phyloP scores from a whole-genome alignment of 2,329 filamentous ascomycete genomes.

The Phyllosticta citrichinensis region DNA sequence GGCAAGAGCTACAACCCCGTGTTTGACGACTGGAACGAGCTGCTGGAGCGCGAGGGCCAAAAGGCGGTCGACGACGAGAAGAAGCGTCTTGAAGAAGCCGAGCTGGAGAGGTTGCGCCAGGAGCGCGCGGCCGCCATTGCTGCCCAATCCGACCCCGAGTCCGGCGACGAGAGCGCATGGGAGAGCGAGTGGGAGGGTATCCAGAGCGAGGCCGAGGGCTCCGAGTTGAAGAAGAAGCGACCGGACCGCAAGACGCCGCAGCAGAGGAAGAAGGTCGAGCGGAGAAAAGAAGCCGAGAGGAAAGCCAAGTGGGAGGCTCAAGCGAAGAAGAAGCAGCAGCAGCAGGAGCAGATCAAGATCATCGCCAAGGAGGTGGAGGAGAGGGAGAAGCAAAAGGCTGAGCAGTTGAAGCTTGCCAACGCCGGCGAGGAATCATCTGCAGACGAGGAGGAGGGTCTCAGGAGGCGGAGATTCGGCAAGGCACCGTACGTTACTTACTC shows the following conservation, averaged over 20 bases:
- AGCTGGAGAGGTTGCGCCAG: slow-evolving; percentile 55
- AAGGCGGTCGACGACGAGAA: slow-evolving; percentile 72
- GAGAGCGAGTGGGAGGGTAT: slow-evolving; percentile 67
- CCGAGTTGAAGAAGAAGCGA: slow-evolving; percentile 60
- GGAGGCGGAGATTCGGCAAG: slow-evolving; percentile 62
- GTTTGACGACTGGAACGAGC: slow-evolving; percentile 74
- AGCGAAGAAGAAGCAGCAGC: slow-evolving; percentile 61
- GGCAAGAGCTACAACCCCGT: slow-evolving; percentile 89
- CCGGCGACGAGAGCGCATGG: slow-evolving; percentile 88
- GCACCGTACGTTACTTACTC: slow-evolving; percentile 40
- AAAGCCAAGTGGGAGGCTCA: slow-evolving; percentile 64
- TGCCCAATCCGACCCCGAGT: slow-evolving; percentile 62
- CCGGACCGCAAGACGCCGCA: slow-evolving; percentile 76
- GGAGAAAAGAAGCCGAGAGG: slow-evolving; percentile 78
- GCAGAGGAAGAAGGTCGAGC: slow-evolving; percentile 79
- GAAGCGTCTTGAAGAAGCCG: slow-evolving; percentile 57
- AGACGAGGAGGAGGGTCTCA: slow-evolving; percentile 39
- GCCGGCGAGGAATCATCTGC: slow-evolving; percentile 24
- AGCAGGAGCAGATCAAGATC: slow-evolving; percentile 61
- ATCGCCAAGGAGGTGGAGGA: slow-evolving; percentile 55
- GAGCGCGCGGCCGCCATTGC: slow-evolving; percentile 65
- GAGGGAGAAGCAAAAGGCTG: slow-evolving; percentile 40
- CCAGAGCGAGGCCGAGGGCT: slow-evolving; percentile 31
- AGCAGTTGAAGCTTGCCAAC: slow-evolving; percentile 18
- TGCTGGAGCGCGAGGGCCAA: slow-evolving; percentile 63